Evolutionary conservation across 768 basidiomycete species (phyloP).

Genomic region (Russula ochroleuca): DNA sequence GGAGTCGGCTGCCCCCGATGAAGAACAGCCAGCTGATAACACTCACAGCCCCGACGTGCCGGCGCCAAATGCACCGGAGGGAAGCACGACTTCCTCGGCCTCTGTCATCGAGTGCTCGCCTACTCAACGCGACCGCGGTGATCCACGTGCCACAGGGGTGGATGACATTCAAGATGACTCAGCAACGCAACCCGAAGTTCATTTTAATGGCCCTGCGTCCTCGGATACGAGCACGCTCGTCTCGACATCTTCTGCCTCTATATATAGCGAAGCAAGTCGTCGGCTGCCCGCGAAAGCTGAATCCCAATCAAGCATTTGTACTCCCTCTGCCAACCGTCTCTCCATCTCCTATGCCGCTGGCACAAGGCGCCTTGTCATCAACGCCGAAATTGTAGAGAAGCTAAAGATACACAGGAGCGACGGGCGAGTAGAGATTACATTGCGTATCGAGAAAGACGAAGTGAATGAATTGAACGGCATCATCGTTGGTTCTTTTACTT

Average conservation of each 20-base stretch:
- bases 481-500: conserved; percentile 48
- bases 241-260: conserved; percentile 21
- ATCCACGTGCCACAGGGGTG: conserved; percentile 7
- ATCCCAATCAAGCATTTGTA: conserved; percentile 34
- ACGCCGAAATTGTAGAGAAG: conserved; percentile 80
- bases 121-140: conserved; percentile 16
- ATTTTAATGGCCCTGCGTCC: conserved; percentile 23
- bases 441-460: conserved; percentile 56
- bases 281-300: conserved; percentile 33
- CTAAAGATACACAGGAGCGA: conserved; percentile 77
- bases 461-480: conserved; percentile 66
- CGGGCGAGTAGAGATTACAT: conserved; percentile 77
- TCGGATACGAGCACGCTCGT: conserved; percentile 26
- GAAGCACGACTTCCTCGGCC: conserved; percentile 24
- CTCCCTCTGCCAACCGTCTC: conserved; percentile 77
- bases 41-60: conserved; percentile 27
- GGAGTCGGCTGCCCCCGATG: conserved; percentile 24
- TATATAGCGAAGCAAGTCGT: conserved; percentile 21
- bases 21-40: conserved; percentile 27
- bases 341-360: conserved; percentile 95
- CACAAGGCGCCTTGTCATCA: conserved; percentile 78
- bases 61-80: conserved; percentile 20
- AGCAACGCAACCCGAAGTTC: conserved; percentile 23
- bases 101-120: conserved; percentile 16
- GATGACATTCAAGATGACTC: conserved; percentile 23